Percentiles rank a stretch among this genome's conserved stretches.
Evolutionary conservation across 2,329 filamentous ascomycete species (phyloP).

Genomic region (Nemania sp.): DNA sequence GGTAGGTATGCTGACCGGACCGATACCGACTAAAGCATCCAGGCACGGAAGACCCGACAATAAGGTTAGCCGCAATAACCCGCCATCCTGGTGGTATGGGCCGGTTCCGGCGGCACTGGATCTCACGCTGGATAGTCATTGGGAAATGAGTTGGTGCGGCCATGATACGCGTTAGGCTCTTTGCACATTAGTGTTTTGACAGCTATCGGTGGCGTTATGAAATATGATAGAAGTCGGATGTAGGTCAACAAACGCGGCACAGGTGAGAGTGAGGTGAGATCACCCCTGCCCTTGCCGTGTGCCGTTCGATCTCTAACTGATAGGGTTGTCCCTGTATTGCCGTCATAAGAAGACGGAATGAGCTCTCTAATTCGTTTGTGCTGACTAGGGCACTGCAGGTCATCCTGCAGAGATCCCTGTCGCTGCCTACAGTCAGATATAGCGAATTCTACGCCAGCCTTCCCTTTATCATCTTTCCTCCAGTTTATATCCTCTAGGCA

Average conservation of each 20-base stretch:
- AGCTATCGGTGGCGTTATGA: constrained; percentile 5
- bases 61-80: constrained; percentile 20
- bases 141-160: neutral
- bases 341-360: constrained; percentile 16
- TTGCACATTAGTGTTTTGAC: neutral
- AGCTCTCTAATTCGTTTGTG: constrained; percentile 15
- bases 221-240: constrained; percentile 2
- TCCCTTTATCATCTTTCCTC: constrained; percentile 6
- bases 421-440: constrained; percentile 13
- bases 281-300: constrained; percentile 9
- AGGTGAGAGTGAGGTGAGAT: constrained; percentile 31
- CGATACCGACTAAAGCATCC: constrained; percentile 24
- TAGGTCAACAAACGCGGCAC: constrained; percentile 20
- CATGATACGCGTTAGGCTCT: neutral
- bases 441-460: neutral
- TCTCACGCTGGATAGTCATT: neutral
- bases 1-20: constrained; percentile 33
- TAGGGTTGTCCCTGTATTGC: neutral
- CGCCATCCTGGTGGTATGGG: constrained; percentile 2
- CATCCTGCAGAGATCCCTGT: constrained; percentile 30
- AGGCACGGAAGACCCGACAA: constrained; percentile 15
- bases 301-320: constrained; percentile 14
- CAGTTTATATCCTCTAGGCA: neutral
- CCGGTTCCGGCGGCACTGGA: constrained; percentile 1
- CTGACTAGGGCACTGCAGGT: constrained; percentile 28